Conservation (phyloP, 75 land plant species). For the Isoetes taiwanensis region DNA sequence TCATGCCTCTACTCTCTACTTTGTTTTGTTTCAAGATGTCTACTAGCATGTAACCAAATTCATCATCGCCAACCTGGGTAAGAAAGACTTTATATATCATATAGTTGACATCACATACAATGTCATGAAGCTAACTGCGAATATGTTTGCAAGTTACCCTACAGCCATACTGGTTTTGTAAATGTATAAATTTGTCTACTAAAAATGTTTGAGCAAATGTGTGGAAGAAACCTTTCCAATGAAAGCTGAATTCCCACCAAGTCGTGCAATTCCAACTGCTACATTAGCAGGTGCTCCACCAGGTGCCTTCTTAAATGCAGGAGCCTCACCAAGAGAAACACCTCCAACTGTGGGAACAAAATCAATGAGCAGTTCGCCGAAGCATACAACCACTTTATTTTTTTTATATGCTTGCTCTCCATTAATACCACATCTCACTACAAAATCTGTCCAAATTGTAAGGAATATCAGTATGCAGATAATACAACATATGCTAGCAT, state of each 20-base stretch:
- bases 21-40: conserved; percentile 75
- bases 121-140: too few species aligned
- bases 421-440: too few species aligned
- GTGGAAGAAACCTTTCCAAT: conserved; percentile 50
- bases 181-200: too few species aligned
- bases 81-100: neutral
- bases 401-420: too few species aligned
- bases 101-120: too few species aligned
- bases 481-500: too few species aligned
- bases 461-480: too few species aligned
- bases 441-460: too few species aligned
- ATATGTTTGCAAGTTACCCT: too few species aligned
- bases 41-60: conserved; percentile 88
- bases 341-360: conserved; percentile 53
- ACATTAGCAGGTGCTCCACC: conserved; percentile 86
- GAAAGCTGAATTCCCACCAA: conserved; percentile 62
- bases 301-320: conserved; percentile 55
- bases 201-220: conserved; percentile 13
- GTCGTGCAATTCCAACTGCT: conserved; percentile 44
- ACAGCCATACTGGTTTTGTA: too few species aligned
- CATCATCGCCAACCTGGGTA: conserved; percentile 86
- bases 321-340: conserved; percentile 57
- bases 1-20: conserved; percentile 55
- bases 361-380: conserved; percentile 64
- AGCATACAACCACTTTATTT: neutral